Conservation (phyloP, 2,329 filamentous ascomycete species). For the Albifimbria verrucaria region DNA sequence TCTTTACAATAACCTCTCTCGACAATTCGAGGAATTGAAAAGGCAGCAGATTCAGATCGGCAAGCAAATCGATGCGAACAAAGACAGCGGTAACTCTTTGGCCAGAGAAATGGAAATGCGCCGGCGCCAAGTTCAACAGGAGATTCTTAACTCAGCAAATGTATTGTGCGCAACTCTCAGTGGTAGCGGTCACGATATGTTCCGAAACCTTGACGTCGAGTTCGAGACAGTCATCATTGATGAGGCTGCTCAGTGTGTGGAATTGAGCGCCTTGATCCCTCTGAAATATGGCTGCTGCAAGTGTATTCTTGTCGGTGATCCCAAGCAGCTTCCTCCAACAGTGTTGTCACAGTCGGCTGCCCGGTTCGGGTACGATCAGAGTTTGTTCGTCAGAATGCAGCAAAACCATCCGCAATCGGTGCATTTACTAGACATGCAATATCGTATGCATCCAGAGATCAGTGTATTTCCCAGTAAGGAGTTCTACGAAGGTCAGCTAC, state of each 20-base stretch:
- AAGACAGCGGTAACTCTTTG: conserved; percentile 79
- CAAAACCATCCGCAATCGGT: conserved; percentile 83
- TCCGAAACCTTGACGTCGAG: conserved; percentile 88
- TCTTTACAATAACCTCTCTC: conserved; percentile 56
- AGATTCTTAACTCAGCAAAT: conserved; percentile 85
- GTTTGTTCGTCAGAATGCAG: conserved; percentile 97
- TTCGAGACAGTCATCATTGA: conserved; percentile 99
- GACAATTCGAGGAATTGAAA: conserved; percentile 75
- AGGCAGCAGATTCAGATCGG: conserved; percentile 71
- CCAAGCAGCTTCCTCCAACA: conserved; percentile 93
- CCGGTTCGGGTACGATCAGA: conserved; percentile 93
- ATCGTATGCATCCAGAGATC: conserved; percentile 98
- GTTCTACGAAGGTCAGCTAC: conserved; percentile 86
- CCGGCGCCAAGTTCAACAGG: conserved; percentile 79
- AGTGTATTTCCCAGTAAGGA: conserved; percentile 84
- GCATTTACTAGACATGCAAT: conserved; percentile 94
- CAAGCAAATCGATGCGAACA: conserved; percentile 79
- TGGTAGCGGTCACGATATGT: conserved; percentile 95
- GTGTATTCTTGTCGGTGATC: conserved; percentile 95
- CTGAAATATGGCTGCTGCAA: conserved; percentile 97
- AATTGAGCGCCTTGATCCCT: conserved; percentile 92
- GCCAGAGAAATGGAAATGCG: conserved; percentile 84
- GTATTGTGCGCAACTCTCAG: conserved; percentile 94
- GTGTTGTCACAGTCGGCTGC: conserved; percentile 93
- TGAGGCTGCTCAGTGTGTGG: conserved; percentile 96